These are phyloP conservation scores for Cystofilobasidium macerans DNA, from an alignment of 768 basidiomycete species.

Conservation along the genomic window DNA sequence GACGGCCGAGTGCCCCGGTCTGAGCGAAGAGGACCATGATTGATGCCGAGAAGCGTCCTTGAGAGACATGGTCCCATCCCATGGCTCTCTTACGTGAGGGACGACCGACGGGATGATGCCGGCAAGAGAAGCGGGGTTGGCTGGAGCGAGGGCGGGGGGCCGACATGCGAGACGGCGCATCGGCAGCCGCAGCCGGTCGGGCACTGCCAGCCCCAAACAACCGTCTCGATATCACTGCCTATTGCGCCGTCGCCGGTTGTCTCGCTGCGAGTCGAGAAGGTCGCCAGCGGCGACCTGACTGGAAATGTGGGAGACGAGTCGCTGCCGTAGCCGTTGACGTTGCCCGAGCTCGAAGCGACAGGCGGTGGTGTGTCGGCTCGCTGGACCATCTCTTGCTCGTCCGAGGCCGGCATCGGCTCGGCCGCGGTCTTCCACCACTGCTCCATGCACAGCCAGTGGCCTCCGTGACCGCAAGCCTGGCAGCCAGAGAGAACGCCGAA, in stretches of 20 bases:
- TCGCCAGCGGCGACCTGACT: background rate
- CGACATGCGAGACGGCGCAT: background rate
- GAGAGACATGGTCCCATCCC: background rate
- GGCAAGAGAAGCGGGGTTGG: background rate
- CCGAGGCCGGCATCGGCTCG: background rate
- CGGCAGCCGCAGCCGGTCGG: background rate
- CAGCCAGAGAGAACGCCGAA: constrained; percentile 12
- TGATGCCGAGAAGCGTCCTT: constrained; percentile 35
- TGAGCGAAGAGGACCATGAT: constrained; percentile 67
- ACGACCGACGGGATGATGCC: background rate
- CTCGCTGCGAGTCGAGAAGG: background rate
- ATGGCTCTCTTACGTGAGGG: background rate
- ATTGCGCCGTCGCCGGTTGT: background rate
- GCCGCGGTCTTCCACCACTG: background rate
- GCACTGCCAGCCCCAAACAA: background rate
- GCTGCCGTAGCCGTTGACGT: background rate
- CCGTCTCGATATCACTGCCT: background rate
- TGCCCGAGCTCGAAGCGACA: background rate
- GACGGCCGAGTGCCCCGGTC: constrained; percentile 58
- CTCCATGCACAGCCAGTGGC: constrained; percentile 14
- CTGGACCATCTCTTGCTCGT: background rate
- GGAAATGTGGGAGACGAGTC: background rate
- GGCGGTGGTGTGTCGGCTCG: background rate
- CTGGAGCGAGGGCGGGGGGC: background rate
- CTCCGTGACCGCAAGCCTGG: constrained; percentile 17